These are phyloP conservation scores for Metarhizium robertsii DNA, from an alignment of 2,329 filamentous ascomycete species.

Conservation along the genomic window DNA sequence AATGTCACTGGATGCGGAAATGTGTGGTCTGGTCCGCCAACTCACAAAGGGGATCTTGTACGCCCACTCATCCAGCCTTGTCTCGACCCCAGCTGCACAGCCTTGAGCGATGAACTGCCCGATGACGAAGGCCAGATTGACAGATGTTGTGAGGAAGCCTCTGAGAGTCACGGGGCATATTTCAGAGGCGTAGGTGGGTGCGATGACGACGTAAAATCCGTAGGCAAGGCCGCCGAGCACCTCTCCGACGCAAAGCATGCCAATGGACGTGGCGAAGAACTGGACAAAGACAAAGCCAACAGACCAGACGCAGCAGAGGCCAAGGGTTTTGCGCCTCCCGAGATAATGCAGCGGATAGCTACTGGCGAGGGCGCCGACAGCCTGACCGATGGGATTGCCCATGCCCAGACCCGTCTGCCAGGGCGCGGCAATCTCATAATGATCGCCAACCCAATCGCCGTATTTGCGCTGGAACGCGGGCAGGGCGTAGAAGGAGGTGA, in stretches of 20 bases:
- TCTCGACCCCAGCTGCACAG: constrained; percentile 32
- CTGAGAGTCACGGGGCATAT: constrained; percentile 50
- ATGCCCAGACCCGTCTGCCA: constrained; percentile 41
- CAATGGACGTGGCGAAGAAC: constrained; percentile 49
- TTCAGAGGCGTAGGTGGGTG: constrained; percentile 51
- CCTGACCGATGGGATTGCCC: constrained; percentile 34
- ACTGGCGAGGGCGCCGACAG: constrained; percentile 30
- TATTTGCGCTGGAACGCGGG: constrained; percentile 22
- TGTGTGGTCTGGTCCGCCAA: not conserved
- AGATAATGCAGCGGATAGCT: constrained; percentile 25
- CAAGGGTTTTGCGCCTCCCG: constrained; percentile 36
- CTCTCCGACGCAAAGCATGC: constrained; percentile 50
- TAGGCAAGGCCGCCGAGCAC: constrained; percentile 51
- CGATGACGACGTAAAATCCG: constrained; percentile 51
- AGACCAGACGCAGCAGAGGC: constrained; percentile 33
- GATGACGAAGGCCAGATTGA: constrained; percentile 54
- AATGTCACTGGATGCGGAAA: not conserved
- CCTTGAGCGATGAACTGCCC: constrained; percentile 48
- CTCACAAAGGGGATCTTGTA: constrained; percentile 23
- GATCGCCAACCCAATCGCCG: constrained; percentile 20
- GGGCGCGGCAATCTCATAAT: constrained; percentile 30
- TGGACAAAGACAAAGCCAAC: constrained; percentile 50
- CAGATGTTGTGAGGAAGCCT: constrained; percentile 47
- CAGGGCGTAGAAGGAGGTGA: constrained; percentile 29
- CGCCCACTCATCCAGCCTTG: constrained; percentile 34